phyloP scores from a whole-genome alignment of 2,329 filamentous ascomycete species.

The Beauveria caledonica region DNA sequence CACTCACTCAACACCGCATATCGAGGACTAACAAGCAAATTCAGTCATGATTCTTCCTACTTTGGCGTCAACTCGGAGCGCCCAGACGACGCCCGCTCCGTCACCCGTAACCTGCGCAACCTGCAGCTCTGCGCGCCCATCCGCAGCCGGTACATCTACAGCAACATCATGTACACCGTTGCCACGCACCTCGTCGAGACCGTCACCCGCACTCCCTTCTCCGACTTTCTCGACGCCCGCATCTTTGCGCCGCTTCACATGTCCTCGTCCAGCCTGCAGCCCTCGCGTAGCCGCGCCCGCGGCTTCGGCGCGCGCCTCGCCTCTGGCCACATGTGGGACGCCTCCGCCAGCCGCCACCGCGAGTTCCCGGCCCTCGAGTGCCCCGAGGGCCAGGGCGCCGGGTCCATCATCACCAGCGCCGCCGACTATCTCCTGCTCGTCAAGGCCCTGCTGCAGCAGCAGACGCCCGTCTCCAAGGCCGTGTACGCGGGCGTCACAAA shows the following conservation, averaged over 20 bases:
- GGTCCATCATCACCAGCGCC: constrained; percentile 8
- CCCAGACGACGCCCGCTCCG: constrained; percentile 3
- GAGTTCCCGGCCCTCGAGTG: constrained; percentile 1
- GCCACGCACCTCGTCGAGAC: constrained; percentile 6
- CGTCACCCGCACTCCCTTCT: not conserved
- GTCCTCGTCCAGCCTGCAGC: constrained; percentile 2
- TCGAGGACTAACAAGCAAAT: not conserved
- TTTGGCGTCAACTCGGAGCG: not conserved
- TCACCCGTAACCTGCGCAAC: constrained; percentile 9
- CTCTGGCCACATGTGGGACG: constrained; percentile 6
- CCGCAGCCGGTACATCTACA: constrained; percentile 6
- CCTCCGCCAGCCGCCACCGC: not conserved
- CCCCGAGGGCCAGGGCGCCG: constrained; percentile 5
- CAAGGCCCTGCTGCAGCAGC: not conserved
- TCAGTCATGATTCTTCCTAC: constrained; percentile 5
- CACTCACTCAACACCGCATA: no score
- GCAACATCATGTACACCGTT: constrained; percentile 11
- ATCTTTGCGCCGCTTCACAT: constrained; percentile 6
- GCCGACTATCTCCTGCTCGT: constrained; percentile 5
- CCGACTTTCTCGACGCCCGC: not conserved
- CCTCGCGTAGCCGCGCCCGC: not conserved
- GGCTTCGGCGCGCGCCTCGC: not conserved
- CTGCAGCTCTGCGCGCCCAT: constrained; percentile 5
- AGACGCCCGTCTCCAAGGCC: not conserved
- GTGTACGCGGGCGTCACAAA: not conserved